These are phyloP conservation scores for Aureoboletus auriporus DNA, from an alignment of 768 basidiomycete species.

Conservation along the genomic window DNA sequence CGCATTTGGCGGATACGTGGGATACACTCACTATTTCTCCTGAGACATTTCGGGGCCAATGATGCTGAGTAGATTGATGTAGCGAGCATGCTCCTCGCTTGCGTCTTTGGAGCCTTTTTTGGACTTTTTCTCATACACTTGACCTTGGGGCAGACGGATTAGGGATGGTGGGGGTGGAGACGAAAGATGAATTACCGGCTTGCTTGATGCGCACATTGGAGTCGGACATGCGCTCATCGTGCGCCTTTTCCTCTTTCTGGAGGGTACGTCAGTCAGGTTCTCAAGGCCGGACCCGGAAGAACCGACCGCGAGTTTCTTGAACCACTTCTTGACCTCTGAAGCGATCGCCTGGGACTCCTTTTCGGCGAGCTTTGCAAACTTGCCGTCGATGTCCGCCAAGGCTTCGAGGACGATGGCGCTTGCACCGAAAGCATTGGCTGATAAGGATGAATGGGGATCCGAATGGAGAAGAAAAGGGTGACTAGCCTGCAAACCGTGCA, in stretches of 20 bases:
- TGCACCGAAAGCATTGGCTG: conserved; percentile 65
- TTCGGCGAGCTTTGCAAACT: conserved; percentile 70
- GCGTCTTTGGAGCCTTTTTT: conserved; percentile 68
- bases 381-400: conserved; percentile 65
- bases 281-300: neutral
- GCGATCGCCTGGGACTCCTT: conserved; percentile 67
- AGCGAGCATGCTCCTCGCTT: conserved; percentile 71
- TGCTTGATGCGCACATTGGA: conserved; percentile 75
- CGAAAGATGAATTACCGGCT: conserved; percentile 44
- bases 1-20: neutral
- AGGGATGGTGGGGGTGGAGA: neutral
- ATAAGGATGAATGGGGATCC: neutral
- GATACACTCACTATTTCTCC: conserved; percentile 63
- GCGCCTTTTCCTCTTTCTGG: conserved; percentile 77
- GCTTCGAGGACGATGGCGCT: conserved; percentile 66
- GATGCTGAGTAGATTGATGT: conserved; percentile 66
- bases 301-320: conserved; percentile 75
- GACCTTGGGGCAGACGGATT: conserved; percentile 40
- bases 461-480: neutral
- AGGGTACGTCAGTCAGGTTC: neutral
- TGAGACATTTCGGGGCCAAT: conserved; percentile 77
- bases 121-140: conserved; percentile 73
- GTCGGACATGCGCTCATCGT: conserved; percentile 64
- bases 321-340: conserved; percentile 77
- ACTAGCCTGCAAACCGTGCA: conserved; percentile 58